A percentile compares a stretch with the other conserved stretches of the same genome.
Evolutionary conservation across 129 eudicot genomes (phyloP).

Genomic region (Glebionis coronaria): DNA sequence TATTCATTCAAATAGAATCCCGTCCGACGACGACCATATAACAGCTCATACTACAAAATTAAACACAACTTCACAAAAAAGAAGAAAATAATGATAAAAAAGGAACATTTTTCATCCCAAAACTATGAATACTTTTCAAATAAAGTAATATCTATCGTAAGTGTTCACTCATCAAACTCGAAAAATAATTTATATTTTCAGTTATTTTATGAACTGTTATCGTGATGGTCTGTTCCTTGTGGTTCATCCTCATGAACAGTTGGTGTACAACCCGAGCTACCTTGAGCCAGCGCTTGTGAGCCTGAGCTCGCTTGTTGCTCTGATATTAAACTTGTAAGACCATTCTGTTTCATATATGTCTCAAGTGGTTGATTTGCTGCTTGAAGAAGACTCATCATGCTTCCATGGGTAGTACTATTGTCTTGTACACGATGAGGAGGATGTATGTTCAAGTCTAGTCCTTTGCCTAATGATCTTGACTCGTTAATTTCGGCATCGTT

Average conservation of each 20-base stretch:
- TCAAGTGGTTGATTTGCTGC: slow-evolving; percentile 78
- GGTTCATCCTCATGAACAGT: slow-evolving; percentile 39
- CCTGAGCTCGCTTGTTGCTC: slow-evolving; percentile 66
- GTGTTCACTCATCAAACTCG: background rate
- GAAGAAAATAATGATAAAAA: slow-evolving; percentile 4
- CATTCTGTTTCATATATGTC: slow-evolving; percentile 72
- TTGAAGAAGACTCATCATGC: slow-evolving; percentile 86
- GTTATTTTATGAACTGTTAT: slow-evolving; percentile 23
- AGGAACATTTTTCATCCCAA: slow-evolving; percentile 19
- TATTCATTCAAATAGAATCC: slow-evolving; percentile 12
- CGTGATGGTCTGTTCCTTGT: slow-evolving; percentile 35
- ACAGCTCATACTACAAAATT: slow-evolving; percentile 22
- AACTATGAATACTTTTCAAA: slow-evolving; percentile 17
- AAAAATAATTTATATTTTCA: background rate
- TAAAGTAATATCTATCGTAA: slow-evolving; percentile 6
- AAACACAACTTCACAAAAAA: slow-evolving; percentile 18
- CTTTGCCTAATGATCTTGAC: slow-evolving; percentile 32
- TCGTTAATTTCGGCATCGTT: slow-evolving; percentile 49
- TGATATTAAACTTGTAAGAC: slow-evolving; percentile 66
- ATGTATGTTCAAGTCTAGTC: slow-evolving; percentile 55
- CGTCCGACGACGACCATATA: slow-evolving; percentile 16
- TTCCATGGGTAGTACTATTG: slow-evolving; percentile 32
- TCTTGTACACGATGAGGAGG: slow-evolving; percentile 51
- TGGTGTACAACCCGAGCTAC: slow-evolving; percentile 29
- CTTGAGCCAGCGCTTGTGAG: slow-evolving; percentile 44